These are phyloP conservation scores for Umbilicus rupestris DNA, from an alignment of 164 flowering plant genomes.

Conservation along the genomic window DNA sequence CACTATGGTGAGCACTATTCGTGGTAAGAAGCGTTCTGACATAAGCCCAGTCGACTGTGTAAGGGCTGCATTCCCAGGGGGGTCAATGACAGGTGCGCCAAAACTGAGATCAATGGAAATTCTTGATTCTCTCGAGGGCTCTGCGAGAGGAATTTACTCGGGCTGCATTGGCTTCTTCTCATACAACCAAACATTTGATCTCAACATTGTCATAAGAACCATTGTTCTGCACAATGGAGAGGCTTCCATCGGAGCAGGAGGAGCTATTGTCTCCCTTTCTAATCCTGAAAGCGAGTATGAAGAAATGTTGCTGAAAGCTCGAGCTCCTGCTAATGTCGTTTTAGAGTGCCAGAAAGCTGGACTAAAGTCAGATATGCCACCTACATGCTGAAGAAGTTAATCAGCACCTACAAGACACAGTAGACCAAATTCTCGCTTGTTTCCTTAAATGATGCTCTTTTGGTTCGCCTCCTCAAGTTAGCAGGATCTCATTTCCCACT, in stretches of 20 bases:
- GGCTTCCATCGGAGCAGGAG: slow-evolving; percentile 94
- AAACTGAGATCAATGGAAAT: slow-evolving; percentile 89
- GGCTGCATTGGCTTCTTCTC: slow-evolving; percentile 92
- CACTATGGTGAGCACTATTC: slow-evolving; percentile 90
- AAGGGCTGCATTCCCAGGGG: slow-evolving; percentile 93
- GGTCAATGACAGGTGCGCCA: slow-evolving; percentile 99
- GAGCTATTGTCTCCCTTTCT: slow-evolving; percentile 84
- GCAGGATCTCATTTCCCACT: too few species aligned
- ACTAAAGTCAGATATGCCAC: background rate
- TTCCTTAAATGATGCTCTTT: too few species aligned
- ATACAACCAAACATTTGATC: slow-evolving; percentile 73
- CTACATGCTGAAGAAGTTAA: background rate
- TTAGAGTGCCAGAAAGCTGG: slow-evolving; percentile 25
- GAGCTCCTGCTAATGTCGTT: slow-evolving; percentile 61
- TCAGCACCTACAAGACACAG: background rate
- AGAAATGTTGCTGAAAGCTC: slow-evolving; percentile 80
- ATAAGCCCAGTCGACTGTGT: slow-evolving; percentile 64
- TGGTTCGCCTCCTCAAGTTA: too few species aligned
- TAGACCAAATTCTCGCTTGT: too few species aligned
- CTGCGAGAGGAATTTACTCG: slow-evolving; percentile 83
- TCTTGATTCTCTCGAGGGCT: slow-evolving; percentile 76
- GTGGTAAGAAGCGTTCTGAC: slow-evolving; percentile 47
- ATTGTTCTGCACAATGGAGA: slow-evolving; percentile 71
- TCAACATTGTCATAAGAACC: slow-evolving; percentile 89
- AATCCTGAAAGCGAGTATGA: slow-evolving; percentile 73